Percentiles rank a stretch among this genome's conserved stretches.
These are phyloP conservation scores for Xylaria sp. DNA, from an alignment of 495 filamentous ascomycete genomes.

Conservation along the genomic window DNA sequence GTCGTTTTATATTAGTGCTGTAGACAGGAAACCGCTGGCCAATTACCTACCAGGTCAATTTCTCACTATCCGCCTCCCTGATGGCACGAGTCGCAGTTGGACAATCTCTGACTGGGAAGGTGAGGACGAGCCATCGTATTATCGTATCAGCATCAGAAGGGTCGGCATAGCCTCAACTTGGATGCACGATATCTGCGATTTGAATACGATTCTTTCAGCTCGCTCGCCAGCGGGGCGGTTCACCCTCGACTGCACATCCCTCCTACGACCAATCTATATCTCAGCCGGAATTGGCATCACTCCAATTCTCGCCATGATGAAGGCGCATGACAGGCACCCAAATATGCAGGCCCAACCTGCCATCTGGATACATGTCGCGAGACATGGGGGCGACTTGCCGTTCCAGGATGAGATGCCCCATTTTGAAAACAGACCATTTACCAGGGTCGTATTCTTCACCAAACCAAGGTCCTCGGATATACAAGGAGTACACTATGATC, in stretches of 20 bases:
- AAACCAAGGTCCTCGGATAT: conserved; percentile 13
- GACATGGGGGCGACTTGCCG: conserved; percentile 11
- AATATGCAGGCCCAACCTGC: conserved; percentile 7
- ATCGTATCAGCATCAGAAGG: conserved; percentile 22
- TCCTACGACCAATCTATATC: conserved; percentile 21
- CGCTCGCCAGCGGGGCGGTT: conserved; percentile 21
- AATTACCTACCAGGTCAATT: conserved; percentile 25
- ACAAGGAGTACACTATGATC: conserved; percentile 21
- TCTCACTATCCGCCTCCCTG: conserved; percentile 17
- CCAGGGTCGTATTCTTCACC: conserved; percentile 19
- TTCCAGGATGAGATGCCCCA: conserved; percentile 15
- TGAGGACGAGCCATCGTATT: conserved; percentile 15
- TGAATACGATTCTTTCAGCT: conserved; percentile 1
- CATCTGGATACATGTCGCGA: conserved; percentile 24
- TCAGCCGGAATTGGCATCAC: conserved; percentile 27
- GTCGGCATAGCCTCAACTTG: conserved; percentile 15
- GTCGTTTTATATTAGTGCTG: conserved; percentile 19
- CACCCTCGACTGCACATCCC: conserved; percentile 13
- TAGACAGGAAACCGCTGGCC: conserved; percentile 9
- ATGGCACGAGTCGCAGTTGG: conserved; percentile 22
- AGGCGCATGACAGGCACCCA: conserved; percentile 19
- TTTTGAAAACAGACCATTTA: conserved; percentile 16
- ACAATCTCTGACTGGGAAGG: conserved; percentile 22
- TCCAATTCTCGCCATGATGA: conserved; percentile 28
- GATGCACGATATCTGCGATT: conserved; percentile 14